Percentiles rank a stretch among this genome's conserved stretches.
These are phyloP conservation scores for Papiliotrema fonsecae DNA, from an alignment of 1,284 basidiomycete species.

Conservation along the genomic window DNA sequence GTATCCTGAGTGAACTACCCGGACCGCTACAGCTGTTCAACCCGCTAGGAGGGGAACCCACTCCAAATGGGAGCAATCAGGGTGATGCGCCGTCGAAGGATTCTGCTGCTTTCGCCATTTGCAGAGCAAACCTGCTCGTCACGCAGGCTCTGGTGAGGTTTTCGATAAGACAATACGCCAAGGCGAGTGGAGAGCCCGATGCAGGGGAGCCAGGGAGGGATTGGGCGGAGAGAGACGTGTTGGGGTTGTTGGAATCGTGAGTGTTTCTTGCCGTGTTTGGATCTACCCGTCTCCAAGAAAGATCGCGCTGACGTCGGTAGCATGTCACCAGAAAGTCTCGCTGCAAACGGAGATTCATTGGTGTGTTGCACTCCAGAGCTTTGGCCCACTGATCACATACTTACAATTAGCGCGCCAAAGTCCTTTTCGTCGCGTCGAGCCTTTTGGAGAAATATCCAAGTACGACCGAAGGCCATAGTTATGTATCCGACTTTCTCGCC, in stretches of 20 bases:
- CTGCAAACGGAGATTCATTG: constrained; percentile 30
- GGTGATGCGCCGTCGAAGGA: neutral
- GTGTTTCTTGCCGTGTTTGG: neutral
- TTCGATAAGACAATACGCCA: constrained; percentile 25
- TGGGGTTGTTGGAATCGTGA: constrained; percentile 18
- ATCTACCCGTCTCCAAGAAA: neutral
- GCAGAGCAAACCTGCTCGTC: constrained; percentile 28
- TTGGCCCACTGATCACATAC: neutral
- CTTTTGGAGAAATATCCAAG: constrained; percentile 24
- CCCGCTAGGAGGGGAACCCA: constrained; percentile 2
- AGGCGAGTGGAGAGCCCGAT: constrained; percentile 13
- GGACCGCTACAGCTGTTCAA: constrained; percentile 13
- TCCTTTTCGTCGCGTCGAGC: constrained; percentile 26
- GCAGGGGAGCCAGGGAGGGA: constrained; percentile 12
- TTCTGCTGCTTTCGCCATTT: constrained; percentile 18
- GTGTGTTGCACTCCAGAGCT: constrained; percentile 3
- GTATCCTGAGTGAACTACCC: constrained; percentile 14
- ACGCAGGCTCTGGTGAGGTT: constrained; percentile 26
- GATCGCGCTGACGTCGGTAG: constrained; percentile 6
- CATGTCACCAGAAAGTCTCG: constrained; percentile 28
- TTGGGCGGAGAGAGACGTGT: constrained; percentile 21
- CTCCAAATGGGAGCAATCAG: constrained; percentile 1
- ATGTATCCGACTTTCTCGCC: constrained; percentile 21
- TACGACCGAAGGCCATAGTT: constrained; percentile 19
- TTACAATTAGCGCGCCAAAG: constrained; percentile 11